These are phyloP conservation scores for Cystobasidium tubakii DNA, from an alignment of 768 basidiomycete species.

Conservation along the genomic window DNA sequence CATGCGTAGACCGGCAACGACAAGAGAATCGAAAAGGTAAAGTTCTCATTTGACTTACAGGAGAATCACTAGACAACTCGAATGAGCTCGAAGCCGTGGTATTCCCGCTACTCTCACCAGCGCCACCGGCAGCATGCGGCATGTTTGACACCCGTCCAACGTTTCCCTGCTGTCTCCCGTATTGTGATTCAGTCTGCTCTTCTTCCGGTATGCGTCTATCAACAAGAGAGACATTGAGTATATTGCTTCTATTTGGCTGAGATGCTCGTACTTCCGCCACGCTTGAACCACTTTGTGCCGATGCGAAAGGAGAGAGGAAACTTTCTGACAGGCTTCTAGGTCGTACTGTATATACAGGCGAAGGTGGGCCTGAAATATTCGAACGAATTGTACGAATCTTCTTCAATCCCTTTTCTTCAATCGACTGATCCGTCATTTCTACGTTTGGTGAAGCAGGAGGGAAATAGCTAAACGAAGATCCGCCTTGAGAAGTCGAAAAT, in stretches of 20 bases:
- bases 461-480: background rate
- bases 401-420: background rate
- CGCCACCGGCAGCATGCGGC: background rate
- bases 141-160: background rate
- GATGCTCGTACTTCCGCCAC: background rate
- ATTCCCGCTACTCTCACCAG: background rate
- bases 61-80: background rate
- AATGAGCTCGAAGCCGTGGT: background rate
- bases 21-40: background rate
- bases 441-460: background rate
- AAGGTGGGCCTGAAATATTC: background rate
- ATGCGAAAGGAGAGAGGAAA: background rate
- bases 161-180: background rate
- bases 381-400: background rate
- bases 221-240: background rate
- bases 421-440: background rate
- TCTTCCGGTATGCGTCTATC: background rate
- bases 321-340: conserved; percentile 15
- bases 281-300: background rate
- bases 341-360: conserved; percentile 8
- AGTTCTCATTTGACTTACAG: background rate
- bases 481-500: background rate
- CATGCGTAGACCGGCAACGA: background rate
- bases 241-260: background rate
- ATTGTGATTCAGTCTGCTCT: background rate